These are phyloP conservation scores for Fragilaria crotonensis DNA, from an alignment of 108 stramenopile species.

Conservation along the genomic window DNA sequence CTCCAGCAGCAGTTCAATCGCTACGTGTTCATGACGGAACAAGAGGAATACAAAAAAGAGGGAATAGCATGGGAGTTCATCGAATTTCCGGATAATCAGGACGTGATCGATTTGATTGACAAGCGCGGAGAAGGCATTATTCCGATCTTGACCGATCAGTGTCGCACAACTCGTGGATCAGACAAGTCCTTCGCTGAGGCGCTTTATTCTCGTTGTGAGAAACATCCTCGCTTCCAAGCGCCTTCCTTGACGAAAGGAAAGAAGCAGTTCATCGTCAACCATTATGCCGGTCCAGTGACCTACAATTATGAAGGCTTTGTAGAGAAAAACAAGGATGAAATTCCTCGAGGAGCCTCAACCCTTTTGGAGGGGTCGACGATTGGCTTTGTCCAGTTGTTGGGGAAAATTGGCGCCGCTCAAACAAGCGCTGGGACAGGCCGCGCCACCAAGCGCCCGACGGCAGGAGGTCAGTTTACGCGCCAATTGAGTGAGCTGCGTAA, in stretches of 20 bases:
- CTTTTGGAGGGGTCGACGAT: constrained; percentile 33
- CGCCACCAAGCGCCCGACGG: constrained; percentile 25
- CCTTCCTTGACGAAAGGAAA: constrained; percentile 23
- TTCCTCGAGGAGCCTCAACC: constrained; percentile 40
- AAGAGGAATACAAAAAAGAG: constrained; percentile 38
- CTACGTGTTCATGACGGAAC: constrained; percentile 44
- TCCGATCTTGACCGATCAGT: constrained; percentile 68
- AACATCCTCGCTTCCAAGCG: constrained; percentile 34
- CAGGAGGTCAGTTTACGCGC: constrained; percentile 79
- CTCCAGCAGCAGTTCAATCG: constrained; percentile 71
- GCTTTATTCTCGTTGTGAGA: constrained; percentile 34
- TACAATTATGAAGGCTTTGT: constrained; percentile 50
- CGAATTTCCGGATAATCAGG: constrained; percentile 82
- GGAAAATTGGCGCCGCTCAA: constrained; percentile 6
- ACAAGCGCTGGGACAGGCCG: not conserved
- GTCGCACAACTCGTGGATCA: constrained; percentile 28
- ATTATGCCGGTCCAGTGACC: constrained; percentile 68
- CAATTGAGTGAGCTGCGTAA: constrained; percentile 80
- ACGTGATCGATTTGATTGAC: constrained; percentile 85
- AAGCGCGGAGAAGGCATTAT: constrained; percentile 69
- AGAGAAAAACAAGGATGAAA: constrained; percentile 70
- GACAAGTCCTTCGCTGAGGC: constrained; percentile 33
- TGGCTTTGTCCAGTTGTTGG: constrained; percentile 12
- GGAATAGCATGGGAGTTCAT: constrained; percentile 52
- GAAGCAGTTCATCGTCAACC: constrained; percentile 47